Conservation (phyloP, 192 early-diverging fungal genomes). For the Oehlia diaphana region DNA sequence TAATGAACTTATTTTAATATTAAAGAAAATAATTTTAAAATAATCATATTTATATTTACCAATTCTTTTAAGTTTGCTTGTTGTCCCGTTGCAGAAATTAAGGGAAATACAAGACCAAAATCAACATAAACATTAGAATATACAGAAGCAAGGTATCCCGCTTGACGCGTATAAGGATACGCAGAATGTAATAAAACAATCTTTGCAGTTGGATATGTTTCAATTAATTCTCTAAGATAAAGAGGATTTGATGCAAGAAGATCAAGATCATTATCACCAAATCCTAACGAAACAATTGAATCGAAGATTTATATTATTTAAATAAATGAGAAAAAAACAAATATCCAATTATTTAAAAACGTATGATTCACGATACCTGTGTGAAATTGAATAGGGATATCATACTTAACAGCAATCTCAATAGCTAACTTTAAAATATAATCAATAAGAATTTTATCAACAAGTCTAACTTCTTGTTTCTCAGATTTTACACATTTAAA, state of each 20-base stretch:
- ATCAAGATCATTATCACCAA: slow-evolving; percentile 36
- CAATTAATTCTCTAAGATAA: slow-evolving; percentile 27
- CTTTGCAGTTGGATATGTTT: slow-evolving; percentile 29
- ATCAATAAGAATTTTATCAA: slow-evolving; percentile 21
- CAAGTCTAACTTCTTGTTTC: background rate
- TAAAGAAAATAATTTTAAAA: background rate
- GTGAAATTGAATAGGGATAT: slow-evolving; percentile 35
- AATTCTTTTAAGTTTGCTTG: background rate
- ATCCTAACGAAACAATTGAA: slow-evolving; percentile 8
- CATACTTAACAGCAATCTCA: slow-evolving; percentile 8
- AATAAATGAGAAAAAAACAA: background rate
- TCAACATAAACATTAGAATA: slow-evolving; percentile 27
- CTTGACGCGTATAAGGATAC: slow-evolving; percentile 33
- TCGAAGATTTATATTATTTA: background rate
- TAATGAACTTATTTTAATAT: background rate
- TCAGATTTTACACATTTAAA: background rate
- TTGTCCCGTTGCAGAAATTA: background rate
- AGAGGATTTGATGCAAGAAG: slow-evolving; percentile 28
- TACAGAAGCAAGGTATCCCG: slow-evolving; percentile 30
- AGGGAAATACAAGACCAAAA: slow-evolving; percentile 12
- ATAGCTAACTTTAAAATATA: slow-evolving; percentile 13
- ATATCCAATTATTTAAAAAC: background rate
- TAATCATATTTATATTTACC: background rate
- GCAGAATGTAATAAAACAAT: slow-evolving; percentile 31
- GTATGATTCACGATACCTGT: slow-evolving; percentile 17